Conservation (phyloP, 352 stramenopile species). For the Globisporangium irregulare region DNA sequence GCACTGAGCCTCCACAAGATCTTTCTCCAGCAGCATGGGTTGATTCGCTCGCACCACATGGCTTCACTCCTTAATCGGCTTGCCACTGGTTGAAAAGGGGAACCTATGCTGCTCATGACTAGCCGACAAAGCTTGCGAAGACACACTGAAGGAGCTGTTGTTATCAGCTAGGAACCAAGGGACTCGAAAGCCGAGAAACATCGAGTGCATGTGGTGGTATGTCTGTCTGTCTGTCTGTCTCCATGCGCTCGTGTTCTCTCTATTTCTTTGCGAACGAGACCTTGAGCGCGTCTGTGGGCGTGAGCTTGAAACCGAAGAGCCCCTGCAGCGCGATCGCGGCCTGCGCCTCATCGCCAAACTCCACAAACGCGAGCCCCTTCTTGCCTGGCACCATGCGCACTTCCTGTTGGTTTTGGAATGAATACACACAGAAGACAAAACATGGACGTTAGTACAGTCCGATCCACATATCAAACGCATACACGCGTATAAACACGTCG, state of each 20-base stretch:
- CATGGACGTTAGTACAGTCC: not conserved
- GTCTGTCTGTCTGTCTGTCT: not conserved
- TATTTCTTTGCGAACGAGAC: constrained; percentile 88
- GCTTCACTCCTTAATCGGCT: no score
- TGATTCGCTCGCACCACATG: not conserved
- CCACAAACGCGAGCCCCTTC: constrained; percentile 94
- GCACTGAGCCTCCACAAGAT: not conserved
- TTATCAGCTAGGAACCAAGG: no score
- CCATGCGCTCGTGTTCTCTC: not conserved
- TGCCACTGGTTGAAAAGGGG: not conserved
- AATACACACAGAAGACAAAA: not conserved
- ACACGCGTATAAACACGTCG: not conserved
- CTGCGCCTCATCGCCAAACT: constrained; percentile 91
- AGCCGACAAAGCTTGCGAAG: no score
- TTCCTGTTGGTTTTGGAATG: constrained; percentile 48
- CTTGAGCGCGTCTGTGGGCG: constrained; percentile 73
- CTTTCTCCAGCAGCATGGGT: not conserved
- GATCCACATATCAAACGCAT: not conserved
- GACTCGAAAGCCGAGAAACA: no score
- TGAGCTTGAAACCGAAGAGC: constrained; percentile 84
- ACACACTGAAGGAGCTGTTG: no score
- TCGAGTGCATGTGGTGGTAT: not conserved
- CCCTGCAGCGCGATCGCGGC: constrained; percentile 77
- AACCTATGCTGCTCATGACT: no score
- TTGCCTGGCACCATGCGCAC: constrained; percentile 94